Base-by-base conservation (phyloP, 768 basidiomycete species). In the Calocera viscosa region DNA sequence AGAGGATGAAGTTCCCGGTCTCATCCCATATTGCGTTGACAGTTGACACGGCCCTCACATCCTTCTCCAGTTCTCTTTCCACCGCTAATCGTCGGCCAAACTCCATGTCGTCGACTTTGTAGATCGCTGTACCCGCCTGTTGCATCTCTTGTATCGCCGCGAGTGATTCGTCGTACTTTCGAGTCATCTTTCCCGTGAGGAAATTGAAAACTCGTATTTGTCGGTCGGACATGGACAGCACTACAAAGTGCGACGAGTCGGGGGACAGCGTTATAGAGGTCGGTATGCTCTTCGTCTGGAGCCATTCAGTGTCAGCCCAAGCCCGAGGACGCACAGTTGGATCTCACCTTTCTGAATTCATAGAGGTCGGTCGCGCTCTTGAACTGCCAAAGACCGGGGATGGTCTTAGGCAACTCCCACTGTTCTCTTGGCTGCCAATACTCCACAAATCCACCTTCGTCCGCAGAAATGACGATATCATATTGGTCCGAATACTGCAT, bases 1-100 rank as follows among this genome's bases (percentile, higher is more conserved):
- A 99, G 34, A 99, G 76, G 22, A 98, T 80, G 73, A 99, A 96
- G 17, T 91, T 88, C 2, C 95, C 94, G 69, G 89, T 94, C 77
- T 99, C 96, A 73, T 99, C 96, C 94, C 94, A 99, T n/a, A 93
- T 83, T 0, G 86, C 90, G 73, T 91, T 94, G 30, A 86, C 90
- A 81, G 89, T 93, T 66, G 76, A 71, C 63, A 76, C 77, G 69
- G 69, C 78, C 71, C 72, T 86, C 41, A 74, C 73, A 67, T 70
- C 73, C 65, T 71, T 71, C 77, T 97, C 94, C 47, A 99, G 77
- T 73, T 98, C 96, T 69, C 90, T 82, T 76, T 99, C 96, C 33
- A 87, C 80, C 2, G 95, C 95, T 69, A 98, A 79, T n/a, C 95
- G 83, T 67, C 95, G 81, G n/a, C 95, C 94, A 73, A 99, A 97